Percentiles rank a stretch among this genome's conserved stretches.
Conservation (phyloP, 805 yeast genomes). For the Peterozyma xylosa region DNA sequence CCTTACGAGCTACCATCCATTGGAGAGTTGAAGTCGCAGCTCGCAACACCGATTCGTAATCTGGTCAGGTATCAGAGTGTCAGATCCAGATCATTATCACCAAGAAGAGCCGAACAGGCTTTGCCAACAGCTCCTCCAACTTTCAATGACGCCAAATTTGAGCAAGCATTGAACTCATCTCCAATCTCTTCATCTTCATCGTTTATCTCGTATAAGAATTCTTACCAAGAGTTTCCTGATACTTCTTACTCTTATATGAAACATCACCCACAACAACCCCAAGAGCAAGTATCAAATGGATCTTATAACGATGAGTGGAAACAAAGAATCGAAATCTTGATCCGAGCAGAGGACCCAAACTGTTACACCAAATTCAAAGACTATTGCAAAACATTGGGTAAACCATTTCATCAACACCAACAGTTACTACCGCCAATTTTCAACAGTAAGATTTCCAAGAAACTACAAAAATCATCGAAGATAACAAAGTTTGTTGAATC, state of each 20-base stretch:
- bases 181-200: conserved; percentile 17
- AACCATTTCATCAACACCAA: conserved; percentile 1
- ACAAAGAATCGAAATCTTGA: conserved; percentile 29
- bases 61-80: conserved; percentile 6
- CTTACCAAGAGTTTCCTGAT: conserved; percentile 23
- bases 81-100: conserved; percentile 23
- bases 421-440: neutral
- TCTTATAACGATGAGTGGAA: conserved; percentile 38
- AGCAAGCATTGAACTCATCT: conserved; percentile 10
- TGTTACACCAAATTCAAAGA: conserved; percentile 29
- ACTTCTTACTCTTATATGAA: conserved; percentile 25
- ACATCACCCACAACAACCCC: too few species aligned
- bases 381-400: conserved; percentile 22
- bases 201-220: conserved; percentile 9
- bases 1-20: conserved; percentile 14
- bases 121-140: neutral
- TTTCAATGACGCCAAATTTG: neutral
- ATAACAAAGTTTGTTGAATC: conserved; percentile 6
- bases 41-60: conserved; percentile 6
- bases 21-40: conserved; percentile 2
- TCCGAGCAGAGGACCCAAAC: conserved; percentile 32
- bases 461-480: conserved; percentile 9
- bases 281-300: neutral
- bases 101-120: conserved; percentile 12
- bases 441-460: conserved; percentile 3